A percentile compares a stretch with the other conserved stretches of the same genome.
These are phyloP conservation scores for Fusarium sp. DNA, from an alignment of 2,329 filamentous ascomycete genomes.

Conservation along the genomic window DNA sequence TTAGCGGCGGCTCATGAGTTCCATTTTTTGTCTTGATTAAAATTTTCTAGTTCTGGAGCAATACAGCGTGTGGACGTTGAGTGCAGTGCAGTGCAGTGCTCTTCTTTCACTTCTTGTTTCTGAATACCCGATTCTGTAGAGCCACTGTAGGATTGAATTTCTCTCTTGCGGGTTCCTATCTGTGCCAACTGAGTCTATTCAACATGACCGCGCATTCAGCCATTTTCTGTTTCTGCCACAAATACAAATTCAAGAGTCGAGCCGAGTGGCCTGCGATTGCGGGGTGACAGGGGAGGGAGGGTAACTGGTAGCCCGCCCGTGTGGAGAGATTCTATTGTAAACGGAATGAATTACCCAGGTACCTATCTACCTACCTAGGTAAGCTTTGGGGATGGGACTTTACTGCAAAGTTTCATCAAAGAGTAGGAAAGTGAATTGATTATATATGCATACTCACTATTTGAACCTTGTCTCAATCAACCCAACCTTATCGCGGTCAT, in stretches of 20 bases:
- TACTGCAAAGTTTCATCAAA: background rate
- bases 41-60: background rate
- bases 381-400: background rate
- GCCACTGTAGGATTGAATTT: background rate
- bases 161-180: background rate
- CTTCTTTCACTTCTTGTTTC: background rate
- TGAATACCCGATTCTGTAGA: background rate
- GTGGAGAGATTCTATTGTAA: conserved; percentile 5
- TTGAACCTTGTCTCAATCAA: background rate
- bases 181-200: background rate
- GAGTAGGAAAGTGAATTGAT: no score
- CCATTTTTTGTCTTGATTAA: background rate
- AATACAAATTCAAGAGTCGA: background rate
- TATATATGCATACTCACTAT: background rate
- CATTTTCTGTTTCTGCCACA: conserved; percentile 2
- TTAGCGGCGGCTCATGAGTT: conserved; percentile 26
- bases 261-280: conserved; percentile 18
- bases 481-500: background rate
- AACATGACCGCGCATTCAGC: background rate
- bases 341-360: no score
- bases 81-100: background rate
- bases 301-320: background rate
- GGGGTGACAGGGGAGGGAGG: conserved; percentile 21
- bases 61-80: background rate
- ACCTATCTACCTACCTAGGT: no score